A percentile compares a stretch with the other conserved stretches of the same genome.
phyloP scores from a whole-genome alignment of 2,329 filamentous ascomycete species.

The Zalaria sp. region DNA sequence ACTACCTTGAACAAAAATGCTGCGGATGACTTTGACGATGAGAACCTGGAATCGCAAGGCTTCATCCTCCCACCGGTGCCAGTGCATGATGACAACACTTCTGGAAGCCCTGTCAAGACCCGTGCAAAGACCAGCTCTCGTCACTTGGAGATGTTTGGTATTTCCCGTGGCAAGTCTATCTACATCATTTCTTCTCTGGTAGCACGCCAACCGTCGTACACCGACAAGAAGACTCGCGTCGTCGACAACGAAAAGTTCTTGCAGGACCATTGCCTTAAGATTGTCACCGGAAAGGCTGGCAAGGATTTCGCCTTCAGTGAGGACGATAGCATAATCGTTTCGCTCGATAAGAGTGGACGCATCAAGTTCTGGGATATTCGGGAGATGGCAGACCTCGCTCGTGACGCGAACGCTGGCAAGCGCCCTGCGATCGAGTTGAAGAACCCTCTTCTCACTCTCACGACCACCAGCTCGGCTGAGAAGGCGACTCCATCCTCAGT shows the following conservation, averaged over 20 bases:
- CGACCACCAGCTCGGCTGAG: conserved; percentile 73
- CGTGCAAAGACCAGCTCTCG: conserved; percentile 78
- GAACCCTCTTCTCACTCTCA: conserved; percentile 72
- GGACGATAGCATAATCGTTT: conserved; percentile 87
- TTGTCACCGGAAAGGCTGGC: conserved; percentile 92
- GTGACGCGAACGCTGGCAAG: conserved; percentile 25
- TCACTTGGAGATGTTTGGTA: conserved; percentile 87
- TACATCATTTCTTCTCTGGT: conserved; percentile 61
- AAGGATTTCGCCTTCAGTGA: conserved; percentile 98
- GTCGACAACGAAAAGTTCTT: conserved; percentile 83
- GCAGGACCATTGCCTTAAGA: conserved; percentile 76
- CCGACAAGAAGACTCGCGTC: conserved; percentile 36
- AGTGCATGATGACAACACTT: conserved; percentile 76
- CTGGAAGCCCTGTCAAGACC: conserved; percentile 88
- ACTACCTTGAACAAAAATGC: conserved; percentile 62
- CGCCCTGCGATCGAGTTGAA: conserved; percentile 58
- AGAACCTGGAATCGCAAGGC: conserved; percentile 68
- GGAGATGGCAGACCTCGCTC: conserved; percentile 45
- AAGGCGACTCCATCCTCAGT: conserved; percentile 97
- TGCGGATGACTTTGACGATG: conserved; percentile 65
- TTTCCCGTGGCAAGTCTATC: conserved; percentile 91
- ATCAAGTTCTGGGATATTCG: conserved; percentile 98
- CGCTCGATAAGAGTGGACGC: conserved; percentile 88
- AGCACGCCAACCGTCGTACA: conserved; percentile 36
- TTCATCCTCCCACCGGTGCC: conserved; percentile 81